Base-by-base conservation (phyloP, 176 grass and related monocot genomes). In the Musa acuminata region DNA sequence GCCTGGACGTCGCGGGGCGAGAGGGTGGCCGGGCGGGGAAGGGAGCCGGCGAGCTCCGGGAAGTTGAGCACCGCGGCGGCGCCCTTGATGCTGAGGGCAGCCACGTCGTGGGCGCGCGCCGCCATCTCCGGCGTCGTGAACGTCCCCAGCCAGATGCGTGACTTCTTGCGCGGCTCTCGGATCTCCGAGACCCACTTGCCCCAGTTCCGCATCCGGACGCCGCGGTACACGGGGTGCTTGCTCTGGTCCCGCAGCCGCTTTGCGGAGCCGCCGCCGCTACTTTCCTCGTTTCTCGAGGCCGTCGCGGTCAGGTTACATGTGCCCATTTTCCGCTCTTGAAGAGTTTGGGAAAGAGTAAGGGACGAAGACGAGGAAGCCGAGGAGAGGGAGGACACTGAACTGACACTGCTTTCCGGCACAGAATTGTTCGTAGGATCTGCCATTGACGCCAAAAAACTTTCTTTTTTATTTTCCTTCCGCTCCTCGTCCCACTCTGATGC, bases 91-190 rank as follows among this genome's bases (percentile, higher is more conserved):
- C 67, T 70, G 67, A 70, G 67, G 11, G 89, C 93, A 9, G 93
- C 93, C 43, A 90, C 93, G 78, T 96, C 93, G 73, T 96, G 89
- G 12, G 92, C 92, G n/a, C 92, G 89, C 3, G 92, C 92, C 0
- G 92, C 92, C 80, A 88, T 88, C 27, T 87, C 85, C 71, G 85
- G 52, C 1, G 82, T 91, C 58, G 85, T 79, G 82, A 91, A 91
- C 11, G 89, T 91, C 8, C 89, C 89, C 8, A 91, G 85, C 89
- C 89, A 91, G 74, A 91, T 92, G 53, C 86, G 86, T 0, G 93
- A 96, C 76, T 96, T 90, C 79, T 91, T 92, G 82, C 89, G 89
- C 53, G 92, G 93, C 78, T 96, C 89, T 0, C 93, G 76, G 54
- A 75, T 75, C 54, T 75, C 72, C 54, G 72, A 75, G 26, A 75